Evolutionary conservation across 1,284 basidiomycete species (phyloP), one percentile per base, ranked within the genome.

Genomic region (Fomitopsis schrenkii): DNA sequence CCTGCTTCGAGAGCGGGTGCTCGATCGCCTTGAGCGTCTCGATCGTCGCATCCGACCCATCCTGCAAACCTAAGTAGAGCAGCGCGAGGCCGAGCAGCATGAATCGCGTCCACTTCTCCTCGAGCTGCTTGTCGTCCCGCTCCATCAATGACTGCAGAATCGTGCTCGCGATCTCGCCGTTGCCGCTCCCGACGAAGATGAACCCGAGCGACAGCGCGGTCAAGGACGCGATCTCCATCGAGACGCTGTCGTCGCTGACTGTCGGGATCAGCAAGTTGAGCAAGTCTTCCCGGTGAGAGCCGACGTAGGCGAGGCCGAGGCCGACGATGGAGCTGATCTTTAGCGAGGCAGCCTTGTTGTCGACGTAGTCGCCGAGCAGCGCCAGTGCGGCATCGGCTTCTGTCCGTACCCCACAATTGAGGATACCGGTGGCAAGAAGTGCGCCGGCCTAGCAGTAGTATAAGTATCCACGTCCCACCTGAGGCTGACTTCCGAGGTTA

Each of bases 91-190:
- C 97, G 35, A 99, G 80, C 19, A 84, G 89, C 83, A 98, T 87
- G 76, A 95, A 99, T 53, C 93, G 82, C 3, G 91, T 85, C 97
- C 97, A 99, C 78, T 97, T 97, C 74, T 94, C 93, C 65, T 89
- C 87, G 9, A 97, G 78, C 17, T 86, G 84, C 63, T 84, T 84
- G 65, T 93, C 89, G 3, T 88, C 88, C 22, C 91, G 79, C 64
- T 95, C 93, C 94, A 98, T 97, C 72, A 99, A 77, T 6, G 93
- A 91, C 77, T 98, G 95, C 70, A 98, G 76, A 60, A 99, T 96
- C 0, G 91, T 88, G 61, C 88, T 88, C 2, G 94, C 91, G 28
- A 98, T 89, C 68, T 99, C 97, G 22, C 95, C 97, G 70, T 98
- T 93, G 59, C 91, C 94, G 69, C 94, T 95, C 28, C 97, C 97